These are phyloP conservation scores for Tardiomyces digboiensis DNA, from an alignment of 1,139 yeast species.

Conservation along the genomic window DNA sequence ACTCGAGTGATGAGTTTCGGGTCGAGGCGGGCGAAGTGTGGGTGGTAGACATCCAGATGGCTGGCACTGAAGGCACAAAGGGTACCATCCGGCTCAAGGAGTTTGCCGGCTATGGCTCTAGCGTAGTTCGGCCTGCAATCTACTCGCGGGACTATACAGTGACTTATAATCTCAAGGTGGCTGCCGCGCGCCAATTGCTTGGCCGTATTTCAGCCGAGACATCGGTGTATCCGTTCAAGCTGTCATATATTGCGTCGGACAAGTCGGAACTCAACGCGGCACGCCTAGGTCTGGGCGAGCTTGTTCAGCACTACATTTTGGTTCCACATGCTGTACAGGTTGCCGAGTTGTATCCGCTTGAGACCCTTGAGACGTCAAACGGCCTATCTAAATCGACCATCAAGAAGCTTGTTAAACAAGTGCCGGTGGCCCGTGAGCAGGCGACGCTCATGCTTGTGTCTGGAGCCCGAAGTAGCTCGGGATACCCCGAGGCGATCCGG, in stretches of 20 bases:
- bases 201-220: slow-evolving; percentile 59
- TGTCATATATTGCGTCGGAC: slow-evolving; percentile 28
- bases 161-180: slow-evolving; percentile 65
- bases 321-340: slow-evolving; percentile 65
- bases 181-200: slow-evolving; percentile 63
- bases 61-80: slow-evolving; percentile 39
- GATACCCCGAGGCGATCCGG: slow-evolving; percentile 55
- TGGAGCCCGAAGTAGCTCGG: slow-evolving; percentile 31
- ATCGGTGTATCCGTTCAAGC: slow-evolving; percentile 89
- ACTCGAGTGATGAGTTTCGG: slow-evolving; percentile 39
- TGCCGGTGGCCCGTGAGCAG: slow-evolving; percentile 68
- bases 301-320: slow-evolving; percentile 71
- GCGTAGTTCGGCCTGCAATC: slow-evolving; percentile 43
- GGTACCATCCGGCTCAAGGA: slow-evolving; percentile 20
- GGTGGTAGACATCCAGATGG: slow-evolving; percentile 72
- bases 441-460: slow-evolving; percentile 58
- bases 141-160: slow-evolving; percentile 82
- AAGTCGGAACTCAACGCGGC: slow-evolving; percentile 30
- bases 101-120: slow-evolving; percentile 20
- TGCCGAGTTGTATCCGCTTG: slow-evolving; percentile 60
- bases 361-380: slow-evolving; percentile 42
- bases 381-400: slow-evolving; percentile 18
- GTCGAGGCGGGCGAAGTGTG: slow-evolving; percentile 82
- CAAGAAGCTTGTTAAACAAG: slow-evolving; percentile 40
- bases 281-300: slow-evolving; percentile 74